Evolutionary conservation across 2,329 filamentous ascomycete species (phyloP).

Genomic region (Neonectria ditissima): DNA sequence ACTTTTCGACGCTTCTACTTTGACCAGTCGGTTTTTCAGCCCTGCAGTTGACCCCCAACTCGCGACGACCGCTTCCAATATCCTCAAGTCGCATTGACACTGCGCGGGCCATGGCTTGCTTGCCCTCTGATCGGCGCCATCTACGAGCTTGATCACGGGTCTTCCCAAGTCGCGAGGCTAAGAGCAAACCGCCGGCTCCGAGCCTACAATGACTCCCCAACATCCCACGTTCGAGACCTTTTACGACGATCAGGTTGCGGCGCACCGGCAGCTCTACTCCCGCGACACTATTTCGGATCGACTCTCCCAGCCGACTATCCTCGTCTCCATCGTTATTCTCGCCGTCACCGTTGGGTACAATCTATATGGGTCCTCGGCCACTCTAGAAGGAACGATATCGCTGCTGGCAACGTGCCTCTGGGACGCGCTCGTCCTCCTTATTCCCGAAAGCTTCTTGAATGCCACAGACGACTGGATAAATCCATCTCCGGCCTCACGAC

Average conservation of each 20-base stretch:
- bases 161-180: slow-evolving; percentile 36
- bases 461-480: slow-evolving; percentile 67
- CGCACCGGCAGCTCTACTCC: slow-evolving; percentile 47
- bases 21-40: not conserved
- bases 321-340: slow-evolving; percentile 51
- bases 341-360: slow-evolving; percentile 51
- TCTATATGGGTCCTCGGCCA: slow-evolving; percentile 48
- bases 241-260: slow-evolving; percentile 52
- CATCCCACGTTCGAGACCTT: slow-evolving; percentile 49
- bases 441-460: slow-evolving; percentile 69
- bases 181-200: slow-evolving; percentile 29
- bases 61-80: slow-evolving; percentile 10
- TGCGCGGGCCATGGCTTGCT: slow-evolving; percentile 42
- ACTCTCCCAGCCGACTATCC: slow-evolving; percentile 50
- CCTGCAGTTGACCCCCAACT: not conserved
- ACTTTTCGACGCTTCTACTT: not conserved
- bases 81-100: slow-evolving; percentile 21
- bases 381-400: slow-evolving; percentile 44
- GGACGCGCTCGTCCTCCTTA: slow-evolving; percentile 68
- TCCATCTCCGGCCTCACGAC: slow-evolving; percentile 56
- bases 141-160: slow-evolving; percentile 43
- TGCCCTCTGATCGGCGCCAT: slow-evolving; percentile 37
- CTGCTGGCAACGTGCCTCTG: slow-evolving; percentile 63
- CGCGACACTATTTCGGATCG: slow-evolving; percentile 47
- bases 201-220: slow-evolving; percentile 50